Evolutionary conservation across 495 filamentous ascomycete species (phyloP), one percentile per base, ranked within the genome.

Genomic region (Daldinia grandis): DNA sequence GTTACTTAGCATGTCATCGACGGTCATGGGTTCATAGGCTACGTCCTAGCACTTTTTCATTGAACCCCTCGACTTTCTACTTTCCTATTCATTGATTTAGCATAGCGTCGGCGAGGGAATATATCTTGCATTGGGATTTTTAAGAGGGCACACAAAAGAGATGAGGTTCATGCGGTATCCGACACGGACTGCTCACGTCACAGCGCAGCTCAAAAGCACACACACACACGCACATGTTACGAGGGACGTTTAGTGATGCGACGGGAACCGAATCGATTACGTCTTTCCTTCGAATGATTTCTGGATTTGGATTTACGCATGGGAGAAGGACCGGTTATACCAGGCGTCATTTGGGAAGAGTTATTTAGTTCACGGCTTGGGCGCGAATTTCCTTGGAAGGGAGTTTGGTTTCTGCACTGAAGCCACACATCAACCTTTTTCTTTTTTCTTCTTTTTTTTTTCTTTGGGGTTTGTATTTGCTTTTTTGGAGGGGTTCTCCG

Each of bases 91-190:
- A 60, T 66, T 66, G 49, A 65, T 68, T 53, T 66, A 73, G 70
- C 70, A 73, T 73, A 73, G 70, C 70, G 70, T 59, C 44, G 70
- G 70, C 57, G 58, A 66, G 65, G 70, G 62, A 68, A 53, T 38
- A 50, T 15, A 59, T 51, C 17, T 65, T 69, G 65, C 65, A 73
- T 69, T 62, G 42, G 65, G 61, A 54, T 47, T 53, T 33, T 53
- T 40, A 37, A 51, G 65, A 61, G 61, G 70, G 37, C 50, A 73
- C 44, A 67, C 40, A 68, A 73, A 73, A 73, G 50, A 69, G 62
- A 68, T 27, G 65, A 61, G 35, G 19, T 58, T 68, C 62, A 72
- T 68, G 70, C 24, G 70, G 62, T 62, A 65, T 69, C 57, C 44
- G 53, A 42, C 62, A 24, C 57, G 30, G 53, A 33, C 42, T 58